These are phyloP conservation scores for Heliosperma pusillum DNA, from an alignment of 148 eudicot genomes.

Conservation along the genomic window DNA sequence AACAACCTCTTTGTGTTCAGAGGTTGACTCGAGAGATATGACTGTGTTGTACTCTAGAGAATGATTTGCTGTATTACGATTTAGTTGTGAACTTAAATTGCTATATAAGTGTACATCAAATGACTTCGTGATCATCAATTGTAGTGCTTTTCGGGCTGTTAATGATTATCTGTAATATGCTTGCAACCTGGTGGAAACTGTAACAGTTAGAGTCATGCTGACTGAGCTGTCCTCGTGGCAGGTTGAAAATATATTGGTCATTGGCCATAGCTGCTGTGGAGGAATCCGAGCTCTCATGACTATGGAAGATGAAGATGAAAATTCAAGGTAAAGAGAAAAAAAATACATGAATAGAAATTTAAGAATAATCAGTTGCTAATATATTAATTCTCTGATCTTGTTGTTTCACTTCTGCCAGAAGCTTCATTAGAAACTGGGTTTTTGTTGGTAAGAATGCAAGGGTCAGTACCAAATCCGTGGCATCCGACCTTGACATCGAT, in stretches of 20 bases:
- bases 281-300: slow-evolving; percentile 97
- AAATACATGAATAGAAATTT: neutral
- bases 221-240: slow-evolving; percentile 29
- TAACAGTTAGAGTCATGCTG: slow-evolving; percentile 2
- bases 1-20: neutral
- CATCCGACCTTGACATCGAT: slow-evolving; percentile 71
- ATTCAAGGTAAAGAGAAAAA: slow-evolving; percentile 56
- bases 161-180: neutral
- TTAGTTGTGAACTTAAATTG: no score
- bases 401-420: slow-evolving; percentile 34
- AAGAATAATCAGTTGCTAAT: neutral
- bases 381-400: slow-evolving; percentile 14
- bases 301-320: slow-evolving; percentile 64
- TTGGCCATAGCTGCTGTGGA: slow-evolving; percentile 96
- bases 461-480: slow-evolving; percentile 58
- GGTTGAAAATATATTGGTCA: slow-evolving; percentile 82
- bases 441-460: slow-evolving; percentile 66
- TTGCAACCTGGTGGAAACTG: neutral
- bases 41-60: no score
- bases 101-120: no score
- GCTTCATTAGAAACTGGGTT: slow-evolving; percentile 89
- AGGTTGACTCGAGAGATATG: neutral
- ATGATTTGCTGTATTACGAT: no score
- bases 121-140: no score
- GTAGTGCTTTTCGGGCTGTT: neutral